phyloP scores from a whole-genome alignment of 2,329 filamentous ascomycete species.

The Monilinia laxa region DNA sequence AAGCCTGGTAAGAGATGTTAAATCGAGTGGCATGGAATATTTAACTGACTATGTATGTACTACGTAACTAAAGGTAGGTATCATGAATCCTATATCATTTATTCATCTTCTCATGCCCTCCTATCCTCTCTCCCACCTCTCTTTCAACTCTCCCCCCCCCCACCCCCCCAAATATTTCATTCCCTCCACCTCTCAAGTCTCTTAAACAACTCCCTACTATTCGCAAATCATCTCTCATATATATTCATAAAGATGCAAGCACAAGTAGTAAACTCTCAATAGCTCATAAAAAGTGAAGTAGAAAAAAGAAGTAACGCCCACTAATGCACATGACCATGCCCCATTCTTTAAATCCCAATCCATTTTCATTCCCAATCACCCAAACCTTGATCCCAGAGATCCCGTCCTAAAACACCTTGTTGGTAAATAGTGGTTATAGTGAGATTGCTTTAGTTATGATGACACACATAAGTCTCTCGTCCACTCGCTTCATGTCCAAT shows the following conservation, averaged over 20 bases:
- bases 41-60: no score
- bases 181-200: not conserved
- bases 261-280: not conserved
- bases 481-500: not conserved
- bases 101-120: no score
- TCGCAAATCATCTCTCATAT: not conserved
- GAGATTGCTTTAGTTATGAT: conserved; percentile 2
- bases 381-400: not conserved
- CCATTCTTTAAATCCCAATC: not conserved
- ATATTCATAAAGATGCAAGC: not conserved
- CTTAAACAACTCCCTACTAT: not conserved
- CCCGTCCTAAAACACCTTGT: conserved; percentile 9
- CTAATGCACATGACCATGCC: not conserved
- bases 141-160: not conserved
- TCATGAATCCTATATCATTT: no score
- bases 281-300: not conserved
- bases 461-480: conserved; percentile 1
- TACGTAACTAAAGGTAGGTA: no score
- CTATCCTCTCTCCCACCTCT: not conserved
- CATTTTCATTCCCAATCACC: not conserved
- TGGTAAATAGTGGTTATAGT: not conserved
- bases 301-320: not conserved
- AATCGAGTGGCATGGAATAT: no score
- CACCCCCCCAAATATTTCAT: not conserved
- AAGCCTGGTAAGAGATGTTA: no score